Evolutionary conservation across 257 asterid species (phyloP).

Genomic region (Nicotiana benthamiana): DNA sequence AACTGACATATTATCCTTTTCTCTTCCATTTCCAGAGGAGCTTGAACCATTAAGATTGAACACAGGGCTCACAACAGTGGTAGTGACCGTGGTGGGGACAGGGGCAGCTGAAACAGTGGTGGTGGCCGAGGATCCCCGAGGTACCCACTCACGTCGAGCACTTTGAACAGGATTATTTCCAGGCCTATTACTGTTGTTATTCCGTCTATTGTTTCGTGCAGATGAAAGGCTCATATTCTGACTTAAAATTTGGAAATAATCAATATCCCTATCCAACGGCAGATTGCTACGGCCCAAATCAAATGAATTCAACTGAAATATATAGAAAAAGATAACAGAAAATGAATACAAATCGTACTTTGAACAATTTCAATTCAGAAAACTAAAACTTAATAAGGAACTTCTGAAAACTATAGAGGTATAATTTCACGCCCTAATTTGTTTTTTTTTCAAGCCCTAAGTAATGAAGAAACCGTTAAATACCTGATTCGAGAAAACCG

Average conservation of each 20-base stretch:
- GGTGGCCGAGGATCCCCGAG: slow-evolving; percentile 39
- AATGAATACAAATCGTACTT: not conserved
- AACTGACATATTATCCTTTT: slow-evolving; percentile 17
- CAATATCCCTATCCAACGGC: slow-evolving; percentile 19
- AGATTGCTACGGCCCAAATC: not conserved
- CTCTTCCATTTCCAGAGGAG: slow-evolving; percentile 25
- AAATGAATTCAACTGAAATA: not conserved
- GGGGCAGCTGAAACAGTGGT: slow-evolving; percentile 7
- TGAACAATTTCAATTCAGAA: not conserved
- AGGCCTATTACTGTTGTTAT: slow-evolving; percentile 34
- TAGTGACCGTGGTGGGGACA: slow-evolving; percentile 16
- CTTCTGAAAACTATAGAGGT: not conserved
- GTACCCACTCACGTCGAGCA: slow-evolving; percentile 80
- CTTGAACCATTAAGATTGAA: slow-evolving; percentile 5
- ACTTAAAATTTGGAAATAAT: slow-evolving; percentile 17
- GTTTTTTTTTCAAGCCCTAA: not conserved
- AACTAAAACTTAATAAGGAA: not conserved
- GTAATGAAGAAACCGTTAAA: not conserved
- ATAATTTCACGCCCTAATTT: not conserved
- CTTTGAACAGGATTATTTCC: slow-evolving; percentile 38
- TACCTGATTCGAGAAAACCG: slow-evolving; percentile 6
- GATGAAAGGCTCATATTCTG: slow-evolving; percentile 71
- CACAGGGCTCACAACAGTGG: slow-evolving; percentile 10
- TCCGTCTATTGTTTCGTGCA: slow-evolving; percentile 45
- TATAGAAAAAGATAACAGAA: not conserved